Base-by-base conservation (phyloP, 1,284 basidiomycete genomes). In the Hymenochaete sp. region DNA sequence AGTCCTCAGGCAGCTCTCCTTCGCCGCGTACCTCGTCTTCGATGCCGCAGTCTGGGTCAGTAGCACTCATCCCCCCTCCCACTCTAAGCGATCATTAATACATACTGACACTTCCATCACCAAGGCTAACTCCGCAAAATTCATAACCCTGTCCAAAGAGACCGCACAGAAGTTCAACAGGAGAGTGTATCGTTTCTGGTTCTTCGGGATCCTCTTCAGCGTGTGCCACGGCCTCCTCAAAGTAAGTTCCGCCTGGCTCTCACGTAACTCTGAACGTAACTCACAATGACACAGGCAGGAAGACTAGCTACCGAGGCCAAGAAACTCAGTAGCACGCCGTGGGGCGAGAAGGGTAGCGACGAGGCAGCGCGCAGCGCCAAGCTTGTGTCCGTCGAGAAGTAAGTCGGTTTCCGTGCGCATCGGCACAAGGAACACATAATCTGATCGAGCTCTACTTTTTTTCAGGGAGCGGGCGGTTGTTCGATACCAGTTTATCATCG, bases 131-230 rank as follows among this genome's bases (percentile, higher is more conserved):
- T 57, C 73, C 28, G 70, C 88, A 55, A 84, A 80, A 56, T 80
- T 92, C 61, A 67, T 87, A 46, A 73, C 62, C 47, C 62, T 89
- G 48, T 66, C 72, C 40, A 74, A 81, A 28, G 78, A 80, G 42
- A 84, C 79, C 25, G 71, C 78, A 11, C 71, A 79, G 49, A 76
- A 69, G 54, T 69, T 93, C 44, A 67, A 75, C 52, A 85, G 80
- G 61, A 72, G 78, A 28, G 82, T 92, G 3, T 86, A 86, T 60
- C 78, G 85, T 44, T 87, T 93, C 66, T 99, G 95, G 95, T 70
- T 97, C 35, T 72, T 81, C 8, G 96, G 93, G 2, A 91, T 97
- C 53, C 52, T 82, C 25, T 78, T 89, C 57, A 90, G 84, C 57
- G 71, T 93, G 36, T 63, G 74, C 13, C 73, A 83, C 55, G 73